These are phyloP conservation scores for Penicillium psychrosexuale DNA, from an alignment of 2,329 filamentous ascomycete genomes.

Conservation along the genomic window DNA sequence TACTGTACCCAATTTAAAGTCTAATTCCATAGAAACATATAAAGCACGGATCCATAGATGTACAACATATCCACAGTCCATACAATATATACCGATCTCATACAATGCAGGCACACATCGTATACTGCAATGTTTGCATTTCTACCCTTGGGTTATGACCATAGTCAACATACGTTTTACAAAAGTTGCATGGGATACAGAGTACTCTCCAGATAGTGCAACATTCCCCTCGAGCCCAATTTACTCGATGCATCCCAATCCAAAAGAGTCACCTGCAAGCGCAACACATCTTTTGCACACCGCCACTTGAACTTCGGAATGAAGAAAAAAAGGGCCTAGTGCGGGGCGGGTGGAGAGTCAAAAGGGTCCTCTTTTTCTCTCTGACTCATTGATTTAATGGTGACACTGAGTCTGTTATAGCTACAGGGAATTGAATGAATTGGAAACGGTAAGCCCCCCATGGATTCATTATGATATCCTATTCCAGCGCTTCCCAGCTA, in stretches of 20 bases:
- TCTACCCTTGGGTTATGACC: background rate
- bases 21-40: background rate
- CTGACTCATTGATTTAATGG: conserved; percentile 7
- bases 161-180: background rate
- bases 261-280: conserved; percentile 14
- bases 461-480: background rate
- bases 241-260: background rate
- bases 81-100: background rate
- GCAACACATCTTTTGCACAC: conserved; percentile 21
- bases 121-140: background rate
- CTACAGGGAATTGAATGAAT: background rate
- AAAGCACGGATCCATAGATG: background rate
- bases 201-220: background rate
- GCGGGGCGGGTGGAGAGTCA: conserved; percentile 14
- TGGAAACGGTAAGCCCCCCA: background rate
- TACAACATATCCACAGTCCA: background rate
- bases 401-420: too few species aligned
- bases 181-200: background rate
- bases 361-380: background rate
- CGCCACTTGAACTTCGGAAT: conserved; percentile 20
- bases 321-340: conserved; percentile 5
- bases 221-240: background rate
- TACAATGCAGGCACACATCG: background rate
- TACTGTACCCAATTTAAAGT: background rate
- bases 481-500: background rate